Conservation (phyloP, 192 early-diverging fungal species). For the Backusella mclennaniae region DNA sequence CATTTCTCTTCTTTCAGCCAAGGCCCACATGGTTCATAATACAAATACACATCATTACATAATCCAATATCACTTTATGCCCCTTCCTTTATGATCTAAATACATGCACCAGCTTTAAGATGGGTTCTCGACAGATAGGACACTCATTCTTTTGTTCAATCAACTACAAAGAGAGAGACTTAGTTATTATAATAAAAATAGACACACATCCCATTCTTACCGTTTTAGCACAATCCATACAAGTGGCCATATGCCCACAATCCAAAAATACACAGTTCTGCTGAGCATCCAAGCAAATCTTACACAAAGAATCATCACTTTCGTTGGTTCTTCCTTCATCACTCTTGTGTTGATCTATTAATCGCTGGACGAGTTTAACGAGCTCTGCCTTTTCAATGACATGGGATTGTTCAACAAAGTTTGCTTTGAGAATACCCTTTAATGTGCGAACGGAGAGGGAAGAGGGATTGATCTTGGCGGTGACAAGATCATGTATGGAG, state of each 20-base stretch:
- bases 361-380: constrained; percentile 57
- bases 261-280: constrained; percentile 84
- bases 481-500: constrained; percentile 37
- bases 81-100: constrained; percentile 46
- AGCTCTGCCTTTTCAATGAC: constrained; percentile 79
- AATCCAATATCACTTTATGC: too few relatives aligned
- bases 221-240: constrained; percentile 69
- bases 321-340: constrained; percentile 41
- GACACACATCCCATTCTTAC: constrained; percentile 25
- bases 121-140: constrained; percentile 78
- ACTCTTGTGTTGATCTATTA: constrained; percentile 51
- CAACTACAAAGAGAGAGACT: constrained; percentile 11
- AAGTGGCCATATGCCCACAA: constrained; percentile 86
- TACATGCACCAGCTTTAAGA: constrained; percentile 64
- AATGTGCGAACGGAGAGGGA: constrained; percentile 66
- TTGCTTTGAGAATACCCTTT: constrained; percentile 60
- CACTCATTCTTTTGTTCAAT: constrained; percentile 64
- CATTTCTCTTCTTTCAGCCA: background rate
- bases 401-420: constrained; percentile 64
- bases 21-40: too few relatives aligned
- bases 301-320: constrained; percentile 66
- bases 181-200: background rate
- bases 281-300: constrained; percentile 78
- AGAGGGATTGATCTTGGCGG: constrained; percentile 45
- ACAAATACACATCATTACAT: too few relatives aligned